A percentile compares a stretch with the other conserved stretches of the same genome.
phyloP scores from a whole-genome alignment of 1,139 yeast genomes.

The Saccharomyces hybrid region DNA sequence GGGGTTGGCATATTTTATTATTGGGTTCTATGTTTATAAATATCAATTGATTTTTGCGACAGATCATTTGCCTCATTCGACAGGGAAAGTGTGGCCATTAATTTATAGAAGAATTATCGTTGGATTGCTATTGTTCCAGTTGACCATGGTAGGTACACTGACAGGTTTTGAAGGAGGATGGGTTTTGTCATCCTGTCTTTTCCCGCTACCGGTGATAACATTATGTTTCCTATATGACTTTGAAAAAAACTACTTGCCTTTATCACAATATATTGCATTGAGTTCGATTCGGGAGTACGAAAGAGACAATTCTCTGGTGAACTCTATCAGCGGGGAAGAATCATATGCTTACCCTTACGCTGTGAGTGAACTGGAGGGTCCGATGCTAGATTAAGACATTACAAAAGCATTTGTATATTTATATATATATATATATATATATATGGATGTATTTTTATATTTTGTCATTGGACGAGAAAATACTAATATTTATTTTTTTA shows the following conservation, averaged over 20 bases:
- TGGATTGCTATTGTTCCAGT: slow-evolving; percentile 68
- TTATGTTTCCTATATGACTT: slow-evolving; percentile 68
- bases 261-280: slow-evolving; percentile 78
- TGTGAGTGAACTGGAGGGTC: slow-evolving; percentile 66
- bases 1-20: slow-evolving; percentile 62
- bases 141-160: slow-evolving; percentile 86
- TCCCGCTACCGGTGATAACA: slow-evolving; percentile 69
- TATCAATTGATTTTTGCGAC: slow-evolving; percentile 72
- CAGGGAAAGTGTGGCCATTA: slow-evolving; percentile 83
- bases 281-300: slow-evolving; percentile 46
- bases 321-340: slow-evolving; percentile 42
- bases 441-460: not conserved
- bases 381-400: slow-evolving; percentile 29
- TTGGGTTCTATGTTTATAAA: slow-evolving; percentile 74
- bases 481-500: not conserved
- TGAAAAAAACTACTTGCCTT: slow-evolving; percentile 70
- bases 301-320: slow-evolving; percentile 29
- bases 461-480: not conserved
- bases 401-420: not conserved
- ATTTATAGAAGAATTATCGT: slow-evolving; percentile 64
- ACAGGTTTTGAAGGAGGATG: slow-evolving; percentile 76
- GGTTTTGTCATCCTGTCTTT: slow-evolving; percentile 57
- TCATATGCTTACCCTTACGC: slow-evolving; percentile 72
- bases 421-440: not conserved
- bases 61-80: slow-evolving; percentile 83